These are phyloP conservation scores for Sclerotinia trifoliorum DNA, from an alignment of 2,329 filamentous ascomycete genomes.

Conservation along the genomic window DNA sequence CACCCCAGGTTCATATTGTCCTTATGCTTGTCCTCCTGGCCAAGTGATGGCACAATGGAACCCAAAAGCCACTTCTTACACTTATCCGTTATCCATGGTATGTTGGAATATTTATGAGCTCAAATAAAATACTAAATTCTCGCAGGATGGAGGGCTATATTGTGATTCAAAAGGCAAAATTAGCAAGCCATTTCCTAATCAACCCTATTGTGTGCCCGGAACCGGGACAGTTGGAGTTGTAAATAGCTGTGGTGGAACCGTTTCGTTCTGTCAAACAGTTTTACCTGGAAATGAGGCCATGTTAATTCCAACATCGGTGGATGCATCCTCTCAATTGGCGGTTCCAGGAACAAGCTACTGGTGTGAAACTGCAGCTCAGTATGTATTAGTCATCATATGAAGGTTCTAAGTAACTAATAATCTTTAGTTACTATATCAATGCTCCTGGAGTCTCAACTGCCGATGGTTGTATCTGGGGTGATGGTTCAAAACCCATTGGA, in stretches of 20 bases:
- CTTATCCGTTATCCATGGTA: constrained; percentile 71
- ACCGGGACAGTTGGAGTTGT: constrained; percentile 62
- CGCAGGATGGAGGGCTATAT: constrained; percentile 69
- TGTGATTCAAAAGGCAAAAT: constrained; percentile 66
- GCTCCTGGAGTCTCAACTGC: constrained; percentile 60
- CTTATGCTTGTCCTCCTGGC: constrained; percentile 72
- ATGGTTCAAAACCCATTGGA: constrained; percentile 58
- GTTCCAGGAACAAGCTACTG: constrained; percentile 71
- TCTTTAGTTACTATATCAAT: constrained; percentile 70
- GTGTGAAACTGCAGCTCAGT: constrained; percentile 72
- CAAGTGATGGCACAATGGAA: constrained; percentile 81
- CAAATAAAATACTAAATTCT: constrained; percentile 24
- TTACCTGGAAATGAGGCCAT: constrained; percentile 78
- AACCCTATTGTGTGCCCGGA: constrained; percentile 69
- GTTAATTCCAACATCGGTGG: constrained; percentile 74
- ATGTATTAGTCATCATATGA: constrained; percentile 43
- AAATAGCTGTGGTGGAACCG: constrained; percentile 61
- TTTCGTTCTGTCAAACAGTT: constrained; percentile 78
- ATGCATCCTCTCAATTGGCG: constrained; percentile 57
- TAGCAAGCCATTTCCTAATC: constrained; percentile 65
- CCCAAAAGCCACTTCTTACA: constrained; percentile 62
- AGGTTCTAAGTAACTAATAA: constrained; percentile 27
- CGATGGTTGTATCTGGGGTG: constrained; percentile 72
- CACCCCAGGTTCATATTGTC: constrained; percentile 66
- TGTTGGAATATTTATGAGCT: constrained; percentile 36